Base-by-base conservation (phyloP, 176 grass and related monocot genomes). In the Poa pratensis region DNA sequence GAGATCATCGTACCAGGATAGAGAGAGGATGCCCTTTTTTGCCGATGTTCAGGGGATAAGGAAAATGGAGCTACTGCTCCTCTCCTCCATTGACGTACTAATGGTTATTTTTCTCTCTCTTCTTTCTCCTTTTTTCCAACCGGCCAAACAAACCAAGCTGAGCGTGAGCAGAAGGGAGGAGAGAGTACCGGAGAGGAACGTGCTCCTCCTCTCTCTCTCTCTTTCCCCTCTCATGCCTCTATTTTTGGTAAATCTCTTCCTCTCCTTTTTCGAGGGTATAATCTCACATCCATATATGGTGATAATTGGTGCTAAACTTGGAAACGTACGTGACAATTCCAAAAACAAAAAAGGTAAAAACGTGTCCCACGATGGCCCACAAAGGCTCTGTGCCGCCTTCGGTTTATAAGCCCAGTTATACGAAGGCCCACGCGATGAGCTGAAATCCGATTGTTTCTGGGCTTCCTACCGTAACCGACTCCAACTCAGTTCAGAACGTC, bases 31-130 rank as follows among this genome's bases (percentile, higher is more conserved):
- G 62, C 20, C 23, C 43, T 39, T 72, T 51, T 46, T 39, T 54
- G 22, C 9, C 14, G 30, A 60, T 23, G 12, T 10, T 24, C 55
- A 55, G 10, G 16, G 15, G 19, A 18, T 30, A 26, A 82, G 9
- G 72, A 69, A 69, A 85, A 40, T 27, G 71, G 83, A 82, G 72
- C 72, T 50, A 52, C 52, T 81, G 86, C 77, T 59, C 81, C 77
- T 81, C 82, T 24, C 46, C 86, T 85, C 77, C 86, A 75, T 92
- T 28, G 71, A 74, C 24, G 49, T 42, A 67, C 22, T 39, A 72
- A 86, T 78, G 83, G 40, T 51, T 82, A 81, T 82, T 40, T 40
- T 23, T 5, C 71, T 51, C 70, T 61, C 58, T 16, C 18, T 30
- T 70, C n/a, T 86, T 79, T 85, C 83, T 71, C 82, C 67, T 74